phyloP scores from a whole-genome alignment of 495 filamentous ascomycete species.

The Talaromyces liani region DNA sequence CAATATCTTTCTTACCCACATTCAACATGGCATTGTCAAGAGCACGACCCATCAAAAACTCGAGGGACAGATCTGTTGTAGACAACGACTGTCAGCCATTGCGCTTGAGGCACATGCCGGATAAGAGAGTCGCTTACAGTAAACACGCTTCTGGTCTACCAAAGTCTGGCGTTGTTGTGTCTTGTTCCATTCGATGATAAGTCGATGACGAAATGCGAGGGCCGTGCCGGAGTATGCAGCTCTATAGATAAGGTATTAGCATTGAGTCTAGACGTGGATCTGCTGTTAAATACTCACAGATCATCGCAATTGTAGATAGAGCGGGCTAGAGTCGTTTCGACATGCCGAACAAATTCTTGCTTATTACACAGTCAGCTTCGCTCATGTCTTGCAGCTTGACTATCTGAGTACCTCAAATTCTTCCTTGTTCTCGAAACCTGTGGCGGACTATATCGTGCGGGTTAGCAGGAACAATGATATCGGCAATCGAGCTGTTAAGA shows the following conservation, averaged over 20 bases:
- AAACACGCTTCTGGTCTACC: slow-evolving; percentile 82
- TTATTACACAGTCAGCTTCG: slow-evolving; percentile 48
- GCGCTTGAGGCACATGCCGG: neutral
- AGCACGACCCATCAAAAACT: slow-evolving; percentile 94
- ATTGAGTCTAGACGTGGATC: neutral
- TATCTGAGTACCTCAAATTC: slow-evolving; percentile 52
- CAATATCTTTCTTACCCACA: slow-evolving; percentile 76
- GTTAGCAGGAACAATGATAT: neutral
- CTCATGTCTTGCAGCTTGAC: neutral
- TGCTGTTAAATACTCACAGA: slow-evolving; percentile 30
- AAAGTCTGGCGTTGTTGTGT: slow-evolving; percentile 95
- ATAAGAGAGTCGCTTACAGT: slow-evolving; percentile 48
- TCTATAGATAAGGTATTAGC: slow-evolving; percentile 23
- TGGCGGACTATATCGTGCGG: slow-evolving; percentile 39
- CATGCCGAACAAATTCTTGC: slow-evolving; percentile 65
- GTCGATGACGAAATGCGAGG: slow-evolving; percentile 83
- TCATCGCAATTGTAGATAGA: slow-evolving; percentile 99
- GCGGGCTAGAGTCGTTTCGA: slow-evolving; percentile 93
- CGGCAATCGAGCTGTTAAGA: slow-evolving; percentile 4
- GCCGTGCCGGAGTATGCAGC: slow-evolving; percentile 88
- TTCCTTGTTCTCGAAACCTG: slow-evolving; percentile 67
- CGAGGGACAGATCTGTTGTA: slow-evolving; percentile 69
- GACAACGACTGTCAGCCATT: slow-evolving; percentile 10
- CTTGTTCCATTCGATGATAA: slow-evolving; percentile 94
- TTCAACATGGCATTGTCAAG: slow-evolving; percentile 99